A percentile compares a stretch with the other conserved stretches of the same genome.
phyloP scores from a whole-genome alignment of 2,329 filamentous ascomycete genomes.

The Scytalidium lignicola region DNA sequence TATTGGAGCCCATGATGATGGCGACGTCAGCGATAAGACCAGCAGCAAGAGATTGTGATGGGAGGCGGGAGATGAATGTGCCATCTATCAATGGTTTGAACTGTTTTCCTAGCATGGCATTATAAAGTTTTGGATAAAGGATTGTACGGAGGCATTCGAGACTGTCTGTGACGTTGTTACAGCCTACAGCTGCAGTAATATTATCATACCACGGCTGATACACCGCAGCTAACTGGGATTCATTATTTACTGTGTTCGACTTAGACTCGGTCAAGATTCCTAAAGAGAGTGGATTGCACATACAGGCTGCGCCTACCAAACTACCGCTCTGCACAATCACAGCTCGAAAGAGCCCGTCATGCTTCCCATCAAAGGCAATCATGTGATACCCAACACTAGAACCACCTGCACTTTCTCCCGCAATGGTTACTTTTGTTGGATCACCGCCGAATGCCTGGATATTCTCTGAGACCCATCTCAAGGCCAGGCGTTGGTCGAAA shows the following conservation, averaged over 20 bases:
- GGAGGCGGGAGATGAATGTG: slow-evolving; percentile 27
- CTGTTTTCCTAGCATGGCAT: slow-evolving; percentile 9
- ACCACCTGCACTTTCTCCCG: slow-evolving; percentile 46
- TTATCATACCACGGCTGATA: slow-evolving; percentile 5
- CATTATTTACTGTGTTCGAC: background rate
- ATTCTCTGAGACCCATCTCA: slow-evolving; percentile 34
- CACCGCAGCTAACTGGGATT: background rate
- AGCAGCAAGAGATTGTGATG: slow-evolving; percentile 5
- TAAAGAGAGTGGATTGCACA: background rate
- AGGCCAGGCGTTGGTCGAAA: slow-evolving; percentile 36
- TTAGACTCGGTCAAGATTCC: background rate
- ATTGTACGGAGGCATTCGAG: slow-evolving; percentile 16
- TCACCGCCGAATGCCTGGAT: background rate
- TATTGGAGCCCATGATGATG: slow-evolving; percentile 28
- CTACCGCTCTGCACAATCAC: slow-evolving; percentile 44
- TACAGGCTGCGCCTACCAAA: background rate
- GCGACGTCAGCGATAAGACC: slow-evolving; percentile 8
- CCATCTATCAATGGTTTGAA: slow-evolving; percentile 22
- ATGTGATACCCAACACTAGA: slow-evolving; percentile 46
- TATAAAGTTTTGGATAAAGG: slow-evolving; percentile 23
- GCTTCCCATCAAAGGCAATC: slow-evolving; percentile 45
- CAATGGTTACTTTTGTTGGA: slow-evolving; percentile 38
- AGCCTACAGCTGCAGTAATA: slow-evolving; percentile 5
- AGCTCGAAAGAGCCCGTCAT: slow-evolving; percentile 45
- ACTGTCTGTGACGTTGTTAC: background rate